Percentiles rank a stretch among this genome's conserved stretches.
phyloP scores from a whole-genome alignment of 1,284 basidiomycete genomes.

The Paramarasmius palmivorus region DNA sequence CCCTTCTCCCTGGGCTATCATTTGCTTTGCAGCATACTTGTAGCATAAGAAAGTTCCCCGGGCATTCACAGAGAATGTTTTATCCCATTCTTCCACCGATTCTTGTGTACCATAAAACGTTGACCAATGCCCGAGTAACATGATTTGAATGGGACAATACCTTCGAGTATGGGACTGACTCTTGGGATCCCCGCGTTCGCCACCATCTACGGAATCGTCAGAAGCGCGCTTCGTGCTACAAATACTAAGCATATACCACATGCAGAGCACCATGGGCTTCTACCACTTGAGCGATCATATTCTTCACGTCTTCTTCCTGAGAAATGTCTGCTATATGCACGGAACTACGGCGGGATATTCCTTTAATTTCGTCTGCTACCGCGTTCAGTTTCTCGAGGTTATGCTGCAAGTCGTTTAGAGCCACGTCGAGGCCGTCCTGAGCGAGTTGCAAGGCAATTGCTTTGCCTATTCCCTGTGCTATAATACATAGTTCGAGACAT shows the following conservation, averaged over 20 bases:
- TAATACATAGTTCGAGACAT: too few relatives aligned
- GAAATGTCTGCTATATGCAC: conserved; percentile 27
- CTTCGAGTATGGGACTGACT: conserved; percentile 15
- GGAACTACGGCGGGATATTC: conserved; percentile 19
- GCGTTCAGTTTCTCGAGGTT: conserved; percentile 23
- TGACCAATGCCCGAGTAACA: background rate
- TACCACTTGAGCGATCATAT: conserved; percentile 22
- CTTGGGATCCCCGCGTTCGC: conserved; percentile 23
- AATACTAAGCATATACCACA: conserved; percentile 3
- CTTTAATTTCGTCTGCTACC: conserved; percentile 25
- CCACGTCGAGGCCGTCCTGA: conserved; percentile 32
- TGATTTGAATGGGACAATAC: conserved; percentile 5
- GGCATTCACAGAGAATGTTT: conserved; percentile 16
- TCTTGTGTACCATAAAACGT: conserved; percentile 11
- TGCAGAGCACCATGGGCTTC: conserved; percentile 19
- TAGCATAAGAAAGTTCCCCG: conserved; percentile 25
- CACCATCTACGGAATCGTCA: conserved; percentile 19
- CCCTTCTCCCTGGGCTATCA: conserved; percentile 31
- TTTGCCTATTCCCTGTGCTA: conserved; percentile 35
- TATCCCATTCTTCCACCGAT: conserved; percentile 18
- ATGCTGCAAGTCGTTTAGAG: conserved; percentile 28
- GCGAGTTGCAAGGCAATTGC: conserved; percentile 32
- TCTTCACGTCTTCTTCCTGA: conserved; percentile 27
- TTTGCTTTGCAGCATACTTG: conserved; percentile 27
- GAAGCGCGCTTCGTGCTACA: too few relatives aligned